Percentiles rank a stretch among this genome's conserved stretches.
phyloP scores from a whole-genome alignment of 2,329 filamentous ascomycete species.

The Trichoderma afroharzianum region DNA sequence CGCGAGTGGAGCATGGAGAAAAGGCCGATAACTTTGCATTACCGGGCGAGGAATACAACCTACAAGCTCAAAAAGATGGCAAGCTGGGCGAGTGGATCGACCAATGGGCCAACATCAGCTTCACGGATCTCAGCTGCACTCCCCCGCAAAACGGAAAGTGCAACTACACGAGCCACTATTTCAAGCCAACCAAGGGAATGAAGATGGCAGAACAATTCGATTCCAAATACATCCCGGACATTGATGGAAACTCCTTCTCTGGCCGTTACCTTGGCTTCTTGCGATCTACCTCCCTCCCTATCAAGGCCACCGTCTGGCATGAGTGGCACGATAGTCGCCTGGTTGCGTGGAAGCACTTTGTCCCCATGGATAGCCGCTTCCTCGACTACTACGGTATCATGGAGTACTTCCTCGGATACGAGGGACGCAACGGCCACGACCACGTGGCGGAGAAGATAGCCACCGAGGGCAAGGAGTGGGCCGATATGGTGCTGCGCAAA shows the following conservation, averaged over 20 bases:
- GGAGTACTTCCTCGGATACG: constrained; percentile 68
- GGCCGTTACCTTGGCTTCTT: constrained; percentile 68
- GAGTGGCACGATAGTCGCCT: constrained; percentile 79
- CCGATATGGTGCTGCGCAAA: constrained; percentile 61
- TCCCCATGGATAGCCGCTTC: constrained; percentile 73
- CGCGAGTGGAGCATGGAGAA: constrained; percentile 44
- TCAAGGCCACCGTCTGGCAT: constrained; percentile 74
- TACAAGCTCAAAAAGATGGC: constrained; percentile 44
- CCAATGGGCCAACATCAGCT: constrained; percentile 48
- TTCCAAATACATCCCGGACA: constrained; percentile 69
- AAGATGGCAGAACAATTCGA: constrained; percentile 52
- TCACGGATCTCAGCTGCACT: constrained; percentile 53
- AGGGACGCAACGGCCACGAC: constrained; percentile 48
- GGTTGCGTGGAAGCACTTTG: constrained; percentile 75
- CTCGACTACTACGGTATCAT: constrained; percentile 69
- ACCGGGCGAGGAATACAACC: constrained; percentile 44
- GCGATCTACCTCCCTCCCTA: constrained; percentile 63
- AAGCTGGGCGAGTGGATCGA: constrained; percentile 49
- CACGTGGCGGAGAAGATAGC: constrained; percentile 61
- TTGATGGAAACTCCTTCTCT: constrained; percentile 71
- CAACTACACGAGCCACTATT: constrained; percentile 48
- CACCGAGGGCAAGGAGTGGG: constrained; percentile 62
- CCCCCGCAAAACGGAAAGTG: constrained; percentile 39
- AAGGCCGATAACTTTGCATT: constrained; percentile 52
- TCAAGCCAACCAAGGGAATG: constrained; percentile 36